Evolutionary conservation across 2,329 filamentous ascomycete genomes (phyloP).

Genomic region (Fusarium gaditjirri): DNA sequence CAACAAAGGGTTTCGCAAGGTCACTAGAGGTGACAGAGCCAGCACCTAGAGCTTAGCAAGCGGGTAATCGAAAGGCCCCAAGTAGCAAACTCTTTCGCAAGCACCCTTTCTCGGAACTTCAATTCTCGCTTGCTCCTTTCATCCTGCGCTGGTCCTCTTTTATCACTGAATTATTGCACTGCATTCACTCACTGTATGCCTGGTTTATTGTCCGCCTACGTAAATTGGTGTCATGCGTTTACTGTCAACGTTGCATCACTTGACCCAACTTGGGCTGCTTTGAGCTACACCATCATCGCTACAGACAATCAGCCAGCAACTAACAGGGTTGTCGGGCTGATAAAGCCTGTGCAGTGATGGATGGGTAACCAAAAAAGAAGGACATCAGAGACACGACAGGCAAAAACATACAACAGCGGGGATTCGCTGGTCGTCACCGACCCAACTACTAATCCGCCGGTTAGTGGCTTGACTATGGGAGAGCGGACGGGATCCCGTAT

Average conservation of each 20-base stretch:
- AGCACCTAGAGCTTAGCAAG: neutral
- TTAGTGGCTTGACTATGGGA: slow-evolving; percentile 10
- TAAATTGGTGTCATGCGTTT: neutral
- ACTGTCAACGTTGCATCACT: neutral
- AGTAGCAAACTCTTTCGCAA: neutral
- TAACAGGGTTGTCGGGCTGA: rapidly evolving
- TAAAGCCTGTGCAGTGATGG: neutral
- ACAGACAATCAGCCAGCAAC: too few relatives aligned
- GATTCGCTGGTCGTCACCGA: slow-evolving; percentile 14
- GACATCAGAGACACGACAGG: rapidly evolving
- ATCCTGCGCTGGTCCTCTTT: too few relatives aligned
- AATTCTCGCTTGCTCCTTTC: neutral
- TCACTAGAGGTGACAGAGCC: neutral
- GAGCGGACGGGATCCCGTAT: slow-evolving; percentile 15
- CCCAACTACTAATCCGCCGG: slow-evolving; percentile 9
- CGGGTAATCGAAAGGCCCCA: too few relatives aligned
- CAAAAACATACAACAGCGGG: slow-evolving; percentile 10
- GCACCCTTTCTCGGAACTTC: neutral
- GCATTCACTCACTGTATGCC: neutral
- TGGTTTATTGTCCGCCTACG: neutral
- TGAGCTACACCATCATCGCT: too few relatives aligned
- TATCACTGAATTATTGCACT: rapidly evolving
- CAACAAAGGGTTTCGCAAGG: neutral
- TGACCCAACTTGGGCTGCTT: neutral
- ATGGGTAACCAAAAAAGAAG: neutral